phyloP scores from a whole-genome alignment of 1,139 yeast genomes.

The Suhomyces anneliseae region DNA sequence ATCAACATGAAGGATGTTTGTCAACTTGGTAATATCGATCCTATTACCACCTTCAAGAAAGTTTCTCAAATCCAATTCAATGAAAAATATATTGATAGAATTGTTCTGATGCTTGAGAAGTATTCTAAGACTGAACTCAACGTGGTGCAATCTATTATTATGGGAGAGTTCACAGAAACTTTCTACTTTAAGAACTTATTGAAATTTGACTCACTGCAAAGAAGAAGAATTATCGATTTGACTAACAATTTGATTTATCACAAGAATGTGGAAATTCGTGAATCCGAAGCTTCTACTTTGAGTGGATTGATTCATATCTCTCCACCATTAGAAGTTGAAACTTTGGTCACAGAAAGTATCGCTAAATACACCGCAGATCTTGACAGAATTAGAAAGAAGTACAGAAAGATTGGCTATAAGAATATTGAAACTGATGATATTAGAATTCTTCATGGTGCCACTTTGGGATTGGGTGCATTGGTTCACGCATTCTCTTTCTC shows the following conservation, averaged over 20 bases:
- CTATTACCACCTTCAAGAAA: constrained; percentile 51
- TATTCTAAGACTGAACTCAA: constrained; percentile 47
- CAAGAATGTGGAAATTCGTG: constrained; percentile 74
- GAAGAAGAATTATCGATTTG: constrained; percentile 50
- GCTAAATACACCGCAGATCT: constrained; percentile 28
- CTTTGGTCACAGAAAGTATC: constrained; percentile 27
- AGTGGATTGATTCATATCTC: constrained; percentile 82
- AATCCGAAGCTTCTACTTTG: constrained; percentile 70
- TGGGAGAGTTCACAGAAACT: constrained; percentile 71
- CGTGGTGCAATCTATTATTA: constrained; percentile 67
- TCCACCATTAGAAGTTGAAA: constrained; percentile 55
- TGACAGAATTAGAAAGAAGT: constrained; percentile 32
- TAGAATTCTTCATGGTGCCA: constrained; percentile 75
- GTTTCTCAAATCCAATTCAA: constrained; percentile 63
- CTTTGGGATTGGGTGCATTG: constrained; percentile 85
- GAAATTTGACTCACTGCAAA: constrained; percentile 50
- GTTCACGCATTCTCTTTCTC: constrained; percentile 88
- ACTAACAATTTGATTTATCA: constrained; percentile 60
- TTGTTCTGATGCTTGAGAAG: constrained; percentile 53
- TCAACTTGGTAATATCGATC: constrained; percentile 65
- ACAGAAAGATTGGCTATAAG: constrained; percentile 32
- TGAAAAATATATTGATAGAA: constrained; percentile 37
- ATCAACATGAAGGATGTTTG: constrained; percentile 79
- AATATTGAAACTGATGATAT: constrained; percentile 41
- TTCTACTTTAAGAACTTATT: constrained; percentile 74